Percentiles rank a stretch among this genome's conserved stretches.
These are phyloP conservation scores for Aspergillus felis DNA, from an alignment of 2,329 filamentous ascomycete species.

Conservation along the genomic window DNA sequence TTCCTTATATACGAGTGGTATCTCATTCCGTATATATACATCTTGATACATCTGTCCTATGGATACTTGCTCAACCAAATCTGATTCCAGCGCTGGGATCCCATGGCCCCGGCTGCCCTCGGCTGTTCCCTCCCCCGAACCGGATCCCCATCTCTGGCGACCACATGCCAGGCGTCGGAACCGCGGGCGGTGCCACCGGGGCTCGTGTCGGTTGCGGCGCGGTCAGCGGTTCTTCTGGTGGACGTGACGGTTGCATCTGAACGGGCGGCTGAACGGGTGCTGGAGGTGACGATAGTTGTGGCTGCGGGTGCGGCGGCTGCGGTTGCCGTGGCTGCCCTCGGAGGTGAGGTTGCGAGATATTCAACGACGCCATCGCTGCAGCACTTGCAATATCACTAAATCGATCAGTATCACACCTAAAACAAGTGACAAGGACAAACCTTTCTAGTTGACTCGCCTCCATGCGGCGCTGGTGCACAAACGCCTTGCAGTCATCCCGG, in stretches of 20 bases:
- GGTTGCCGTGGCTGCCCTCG: constrained; percentile 34
- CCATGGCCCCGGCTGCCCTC: constrained; percentile 48
- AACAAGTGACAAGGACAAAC: constrained; percentile 25
- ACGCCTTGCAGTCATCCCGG: constrained; percentile 72
- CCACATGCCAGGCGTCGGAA: constrained; percentile 62
- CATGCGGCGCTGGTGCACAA: constrained; percentile 73
- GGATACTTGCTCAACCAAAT: constrained; percentile 33
- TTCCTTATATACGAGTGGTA: constrained; percentile 1
- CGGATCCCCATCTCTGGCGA: constrained; percentile 75
- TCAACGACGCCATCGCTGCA: constrained; percentile 55
- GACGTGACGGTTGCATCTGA: constrained; percentile 39
- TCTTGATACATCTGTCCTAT: too few species aligned
- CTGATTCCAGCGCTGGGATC: constrained; percentile 57
- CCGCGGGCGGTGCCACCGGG: constrained; percentile 49
- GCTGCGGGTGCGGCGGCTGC: constrained; percentile 8
- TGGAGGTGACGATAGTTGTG: constrained; percentile 33
- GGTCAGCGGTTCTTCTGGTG: constrained; percentile 35
- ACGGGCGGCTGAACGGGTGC: constrained; percentile 33
- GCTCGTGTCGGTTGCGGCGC: constrained; percentile 47
- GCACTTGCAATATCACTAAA: constrained; percentile 53
- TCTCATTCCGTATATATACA: constrained; percentile 1
- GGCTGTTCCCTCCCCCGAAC: constrained; percentile 50
- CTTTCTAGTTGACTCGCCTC: constrained; percentile 77
- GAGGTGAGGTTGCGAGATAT: constrained; percentile 38
- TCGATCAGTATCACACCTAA: background rate